These are phyloP conservation scores for Fusarium verticillioides DNA, from an alignment of 2,329 filamentous ascomycete species.

Conservation along the genomic window DNA sequence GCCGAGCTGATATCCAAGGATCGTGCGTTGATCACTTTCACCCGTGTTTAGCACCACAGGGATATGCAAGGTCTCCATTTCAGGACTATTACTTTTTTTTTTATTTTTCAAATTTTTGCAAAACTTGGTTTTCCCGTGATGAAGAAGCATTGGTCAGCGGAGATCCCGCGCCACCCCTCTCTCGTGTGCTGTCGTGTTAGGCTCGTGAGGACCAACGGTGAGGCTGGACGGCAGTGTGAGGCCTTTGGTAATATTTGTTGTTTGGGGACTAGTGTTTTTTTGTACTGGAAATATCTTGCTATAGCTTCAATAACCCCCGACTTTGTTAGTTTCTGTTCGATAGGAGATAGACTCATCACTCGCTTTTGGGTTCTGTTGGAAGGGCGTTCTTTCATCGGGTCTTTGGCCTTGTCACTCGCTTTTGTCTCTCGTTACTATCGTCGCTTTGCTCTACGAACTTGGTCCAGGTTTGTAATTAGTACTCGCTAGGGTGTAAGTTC, in stretches of 20 bases:
- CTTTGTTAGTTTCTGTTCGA: neutral
- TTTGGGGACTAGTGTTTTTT: neutral
- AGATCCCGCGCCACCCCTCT: neutral
- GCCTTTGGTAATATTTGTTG: slow-evolving; percentile 11
- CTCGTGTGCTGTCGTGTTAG: slow-evolving; percentile 45
- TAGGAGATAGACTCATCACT: slow-evolving; percentile 21
- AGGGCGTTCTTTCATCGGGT: slow-evolving; percentile 12
- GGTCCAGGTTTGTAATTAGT: no score
- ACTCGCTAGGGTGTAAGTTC: no score
- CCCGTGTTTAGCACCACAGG: neutral
- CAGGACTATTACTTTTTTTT: neutral
- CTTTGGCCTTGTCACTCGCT: slow-evolving; percentile 28
- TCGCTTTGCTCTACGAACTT: neutral
- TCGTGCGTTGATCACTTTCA: neutral
- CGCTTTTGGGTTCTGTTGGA: slow-evolving; percentile 19
- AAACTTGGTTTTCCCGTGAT: neutral
- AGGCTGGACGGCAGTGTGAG: slow-evolving; percentile 29
- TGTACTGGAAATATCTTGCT: slow-evolving; percentile 12
- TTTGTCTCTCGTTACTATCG: slow-evolving; percentile 5
- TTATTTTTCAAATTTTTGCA: neutral
- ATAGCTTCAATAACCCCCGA: slow-evolving; percentile 42
- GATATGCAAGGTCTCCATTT: neutral
- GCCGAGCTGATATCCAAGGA: neutral
- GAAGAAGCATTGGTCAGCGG: neutral
- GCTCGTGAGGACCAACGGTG: slow-evolving; percentile 9